phyloP scores from a whole-genome alignment of 164 flowering plant genomes.

The Brasenia schreberi region DNA sequence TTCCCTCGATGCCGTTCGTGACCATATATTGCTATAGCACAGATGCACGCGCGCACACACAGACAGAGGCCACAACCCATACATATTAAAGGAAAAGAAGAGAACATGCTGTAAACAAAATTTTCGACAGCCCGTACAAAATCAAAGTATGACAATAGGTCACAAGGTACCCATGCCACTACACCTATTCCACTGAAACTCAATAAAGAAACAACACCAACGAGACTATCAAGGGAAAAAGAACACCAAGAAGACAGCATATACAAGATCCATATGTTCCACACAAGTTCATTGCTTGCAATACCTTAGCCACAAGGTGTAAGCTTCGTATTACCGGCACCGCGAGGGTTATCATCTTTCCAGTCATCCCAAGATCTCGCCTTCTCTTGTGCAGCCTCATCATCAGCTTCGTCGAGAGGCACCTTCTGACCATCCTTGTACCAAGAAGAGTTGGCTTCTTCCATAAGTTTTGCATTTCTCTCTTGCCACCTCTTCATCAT shows the following conservation, averaged over 20 bases:
- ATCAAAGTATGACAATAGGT: too few species aligned
- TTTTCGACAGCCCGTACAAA: too few species aligned
- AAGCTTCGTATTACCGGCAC: slow-evolving; percentile 94
- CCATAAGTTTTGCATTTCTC: slow-evolving; percentile 38
- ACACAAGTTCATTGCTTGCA: background rate
- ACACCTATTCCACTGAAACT: too few species aligned
- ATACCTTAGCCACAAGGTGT: slow-evolving; percentile 75
- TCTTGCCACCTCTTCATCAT: slow-evolving; percentile 96
- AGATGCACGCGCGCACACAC: too few species aligned
- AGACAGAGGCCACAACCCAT: too few species aligned
- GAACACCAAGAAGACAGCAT: background rate
- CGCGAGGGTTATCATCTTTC: slow-evolving; percentile 98
- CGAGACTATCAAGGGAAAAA: too few species aligned
- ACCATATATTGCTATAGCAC: too few species aligned
- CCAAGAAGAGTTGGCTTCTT: slow-evolving; percentile 94
- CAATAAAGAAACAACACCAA: too few species aligned
- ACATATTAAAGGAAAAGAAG: too few species aligned
- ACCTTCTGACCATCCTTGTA: slow-evolving; percentile 39
- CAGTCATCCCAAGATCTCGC: slow-evolving; percentile 97
- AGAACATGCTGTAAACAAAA: too few species aligned
- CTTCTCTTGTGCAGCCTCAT: slow-evolving; percentile 75
- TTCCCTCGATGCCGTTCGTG: too few species aligned
- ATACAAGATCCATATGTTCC: background rate
- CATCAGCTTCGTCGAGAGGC: slow-evolving; percentile 38
- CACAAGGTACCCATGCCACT: too few species aligned